Percentiles rank a stretch among this genome's conserved stretches.
phyloP scores from a whole-genome alignment of 495 filamentous ascomycete species.

The Hypoxylon cercidicola region DNA sequence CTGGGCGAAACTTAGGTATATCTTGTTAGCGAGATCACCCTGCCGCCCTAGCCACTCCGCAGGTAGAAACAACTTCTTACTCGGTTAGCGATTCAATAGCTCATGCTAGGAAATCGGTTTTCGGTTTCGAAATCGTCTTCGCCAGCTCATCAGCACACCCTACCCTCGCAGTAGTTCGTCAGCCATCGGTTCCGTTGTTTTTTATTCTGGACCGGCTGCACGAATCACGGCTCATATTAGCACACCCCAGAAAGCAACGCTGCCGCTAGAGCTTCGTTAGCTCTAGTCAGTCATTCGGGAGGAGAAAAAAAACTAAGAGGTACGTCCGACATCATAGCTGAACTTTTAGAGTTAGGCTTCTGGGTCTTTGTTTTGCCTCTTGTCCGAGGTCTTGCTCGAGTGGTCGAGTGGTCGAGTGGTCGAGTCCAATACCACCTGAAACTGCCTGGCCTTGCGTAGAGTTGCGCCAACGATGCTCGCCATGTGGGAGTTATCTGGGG shows the following conservation, averaged over 20 bases:
- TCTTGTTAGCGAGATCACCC: conserved; percentile 38
- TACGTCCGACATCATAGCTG: conserved; percentile 25
- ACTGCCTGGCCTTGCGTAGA: conserved; percentile 25
- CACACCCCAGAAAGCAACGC: conserved; percentile 41
- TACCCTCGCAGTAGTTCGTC: conserved; percentile 41
- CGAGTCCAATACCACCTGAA: conserved; percentile 22
- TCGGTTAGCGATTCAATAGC: conserved; percentile 43
- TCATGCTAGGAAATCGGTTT: conserved; percentile 27
- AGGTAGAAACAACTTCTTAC: conserved; percentile 26
- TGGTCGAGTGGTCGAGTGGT: not conserved
- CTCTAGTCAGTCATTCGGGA: conserved; percentile 34
- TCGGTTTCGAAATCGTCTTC: conserved; percentile 20
- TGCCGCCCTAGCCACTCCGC: conserved; percentile 35
- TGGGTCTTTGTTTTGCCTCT: conserved; percentile 3
- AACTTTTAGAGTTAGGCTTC: not conserved
- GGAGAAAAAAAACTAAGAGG: conserved; percentile 17
- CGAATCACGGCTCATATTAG: conserved; percentile 38
- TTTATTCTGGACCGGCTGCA: conserved; percentile 35
- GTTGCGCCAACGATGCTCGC: conserved; percentile 26
- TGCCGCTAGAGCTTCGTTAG: conserved; percentile 33
- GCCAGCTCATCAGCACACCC: conserved; percentile 37
- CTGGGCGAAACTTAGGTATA: conserved; percentile 11
- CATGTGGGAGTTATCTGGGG: conserved; percentile 16
- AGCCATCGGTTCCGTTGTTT: conserved; percentile 42
- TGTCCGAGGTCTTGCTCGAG: conserved; percentile 11